These are phyloP conservation scores for Boletus reticulatus DNA, from an alignment of 768 basidiomycete genomes.

Conservation along the genomic window DNA sequence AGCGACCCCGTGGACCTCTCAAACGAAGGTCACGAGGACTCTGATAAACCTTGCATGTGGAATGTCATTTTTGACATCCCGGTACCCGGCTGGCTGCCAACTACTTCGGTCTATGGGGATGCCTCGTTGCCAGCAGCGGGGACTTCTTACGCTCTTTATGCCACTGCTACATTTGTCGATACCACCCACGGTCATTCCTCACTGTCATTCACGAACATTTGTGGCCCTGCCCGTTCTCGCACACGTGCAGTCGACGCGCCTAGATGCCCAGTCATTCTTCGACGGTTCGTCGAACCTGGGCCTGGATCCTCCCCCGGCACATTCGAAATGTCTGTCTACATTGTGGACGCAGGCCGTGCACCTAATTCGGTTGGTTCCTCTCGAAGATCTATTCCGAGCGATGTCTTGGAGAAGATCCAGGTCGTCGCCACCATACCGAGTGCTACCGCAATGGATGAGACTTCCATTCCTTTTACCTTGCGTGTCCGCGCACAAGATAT, in stretches of 20 bases:
- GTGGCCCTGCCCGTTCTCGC: constrained; percentile 52
- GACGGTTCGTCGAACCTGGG: constrained; percentile 52
- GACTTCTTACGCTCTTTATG: constrained; percentile 64
- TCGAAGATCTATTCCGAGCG: constrained; percentile 42
- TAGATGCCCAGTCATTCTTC: constrained; percentile 43
- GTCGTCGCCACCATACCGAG: constrained; percentile 64
- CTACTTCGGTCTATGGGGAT: constrained; percentile 48
- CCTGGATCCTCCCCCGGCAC: constrained; percentile 26
- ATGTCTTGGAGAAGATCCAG: constrained; percentile 60
- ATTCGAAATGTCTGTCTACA: constrained; percentile 39
- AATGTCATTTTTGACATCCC: constrained; percentile 77
- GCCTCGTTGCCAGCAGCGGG: constrained; percentile 44
- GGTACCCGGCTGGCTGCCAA: constrained; percentile 90
- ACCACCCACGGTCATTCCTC: constrained; percentile 40
- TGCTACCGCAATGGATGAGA: constrained; percentile 45
- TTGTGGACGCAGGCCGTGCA: constrained; percentile 39
- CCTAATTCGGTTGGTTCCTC: constrained; percentile 10
- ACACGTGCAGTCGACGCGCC: constrained; percentile 39
- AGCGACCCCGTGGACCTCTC: constrained; percentile 55
- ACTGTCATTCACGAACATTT: constrained; percentile 54
- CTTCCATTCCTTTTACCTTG: constrained; percentile 51
- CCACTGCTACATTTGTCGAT: constrained; percentile 57
- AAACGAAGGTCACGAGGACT: constrained; percentile 63
- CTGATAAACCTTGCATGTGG: constrained; percentile 57
- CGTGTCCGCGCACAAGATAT: constrained; percentile 59